phyloP scores from a whole-genome alignment of 1,139 yeast genomes.

The Nakaseomyces nivariensis region DNA sequence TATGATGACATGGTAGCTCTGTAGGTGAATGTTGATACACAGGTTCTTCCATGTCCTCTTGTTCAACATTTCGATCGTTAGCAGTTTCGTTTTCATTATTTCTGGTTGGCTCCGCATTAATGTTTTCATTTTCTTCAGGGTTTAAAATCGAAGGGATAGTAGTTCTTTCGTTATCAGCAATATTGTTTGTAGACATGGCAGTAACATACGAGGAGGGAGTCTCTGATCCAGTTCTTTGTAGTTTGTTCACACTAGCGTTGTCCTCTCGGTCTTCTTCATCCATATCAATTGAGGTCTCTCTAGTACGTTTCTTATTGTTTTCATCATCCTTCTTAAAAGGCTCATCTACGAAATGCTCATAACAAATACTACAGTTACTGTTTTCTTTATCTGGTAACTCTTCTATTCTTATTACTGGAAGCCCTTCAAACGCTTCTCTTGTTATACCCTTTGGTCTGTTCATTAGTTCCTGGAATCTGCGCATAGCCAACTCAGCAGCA shows the following conservation, averaged over 20 bases:
- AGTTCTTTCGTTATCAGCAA: constrained; percentile 2
- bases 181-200: not conserved
- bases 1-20: constrained; percentile 70
- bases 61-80: not conserved
- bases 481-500: constrained; percentile 62
- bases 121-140: constrained; percentile 4
- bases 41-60: constrained; percentile 13
- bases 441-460: constrained; percentile 41
- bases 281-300: constrained; percentile 13
- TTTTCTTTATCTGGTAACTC: constrained; percentile 30
- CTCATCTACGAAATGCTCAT: constrained; percentile 41
- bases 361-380: constrained; percentile 57
- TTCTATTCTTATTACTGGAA: constrained; percentile 31
- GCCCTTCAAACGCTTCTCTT: constrained; percentile 40
- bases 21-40: constrained; percentile 51
- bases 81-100: not conserved
- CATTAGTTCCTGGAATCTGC: constrained; percentile 43
- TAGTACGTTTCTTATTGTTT: constrained; percentile 11
- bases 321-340: constrained; percentile 1
- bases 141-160: constrained; percentile 6
- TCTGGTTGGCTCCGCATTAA: not conserved
- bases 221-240: constrained; percentile 6
- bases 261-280: constrained; percentile 13
- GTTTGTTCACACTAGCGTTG: constrained; percentile 8
- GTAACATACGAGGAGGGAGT: constrained; percentile 2